Base-by-base conservation (phyloP, 2,329 filamentous ascomycete species). In the Aspergillus pseudonomiae region DNA sequence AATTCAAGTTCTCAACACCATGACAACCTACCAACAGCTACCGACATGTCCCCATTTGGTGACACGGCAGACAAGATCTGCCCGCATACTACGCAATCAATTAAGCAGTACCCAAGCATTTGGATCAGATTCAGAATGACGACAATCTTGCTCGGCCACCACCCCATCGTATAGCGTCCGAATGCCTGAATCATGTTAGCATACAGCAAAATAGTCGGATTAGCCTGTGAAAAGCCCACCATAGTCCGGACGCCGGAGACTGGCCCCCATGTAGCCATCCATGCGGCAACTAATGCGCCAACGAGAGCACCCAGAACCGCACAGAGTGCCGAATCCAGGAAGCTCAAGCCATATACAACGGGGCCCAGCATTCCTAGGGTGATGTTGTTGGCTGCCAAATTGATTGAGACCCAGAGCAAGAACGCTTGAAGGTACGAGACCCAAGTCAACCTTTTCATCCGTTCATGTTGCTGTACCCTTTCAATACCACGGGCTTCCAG, bases 51-150 rank as follows among this genome's bases (percentile, higher is more conserved):
- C n/a, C 81, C 83, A 63, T 84, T 82, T 1, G 80, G 75, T 14
- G 86, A 87, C 4, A 91, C 86, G 1, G 89, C 89, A 5, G 86
- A 89, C 2, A 92, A 78, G 30, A 91, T 90, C 71, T 91, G 89
- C 0, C 89, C 89, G 2, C 86, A 86, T 19, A 91, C 82, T 6
- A 91, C 87, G 39, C 84, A 87, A 73, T 89, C 86, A 63, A 91
- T 86, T 72, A 90, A 78, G 21, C 82, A 80, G 68, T 89, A 90
- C 10, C 87, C 87, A 3, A 89, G 79, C 70, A 89, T 80, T 26
- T 88, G 83, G 52, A 90, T 83, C 54, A 90, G 78, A 69, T 89
- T 89, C 62, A 90, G 77, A 26, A 89, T 70, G 16, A 88, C 86
- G 39, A 89, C 83, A 9, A 90, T 74, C 74, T 89, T 89, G 59